Evolutionary conservation across 2,329 filamentous ascomycete genomes (phyloP).

Genomic region (Rhexocercosporidium sp.): DNA sequence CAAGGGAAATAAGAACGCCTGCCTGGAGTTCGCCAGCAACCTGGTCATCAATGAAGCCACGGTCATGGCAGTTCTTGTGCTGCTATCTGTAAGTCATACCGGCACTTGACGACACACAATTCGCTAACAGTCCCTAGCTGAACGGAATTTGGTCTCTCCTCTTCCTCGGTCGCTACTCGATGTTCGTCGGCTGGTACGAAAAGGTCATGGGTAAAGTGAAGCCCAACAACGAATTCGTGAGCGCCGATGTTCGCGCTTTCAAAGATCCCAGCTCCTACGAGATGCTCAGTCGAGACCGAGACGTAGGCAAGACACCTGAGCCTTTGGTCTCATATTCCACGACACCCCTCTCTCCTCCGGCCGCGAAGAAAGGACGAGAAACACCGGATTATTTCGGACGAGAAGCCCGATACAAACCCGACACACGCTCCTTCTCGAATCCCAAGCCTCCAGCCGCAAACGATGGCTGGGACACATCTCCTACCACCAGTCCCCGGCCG

Average conservation of each 20-base stretch:
- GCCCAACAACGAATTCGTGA: conserved; percentile 82
- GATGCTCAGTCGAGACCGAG: conserved; percentile 65
- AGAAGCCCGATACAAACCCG: conserved; percentile 52
- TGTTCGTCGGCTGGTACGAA: conserved; percentile 83
- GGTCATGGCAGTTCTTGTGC: conserved; percentile 79
- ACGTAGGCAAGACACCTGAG: conserved; percentile 39
- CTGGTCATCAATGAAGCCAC: conserved; percentile 78
- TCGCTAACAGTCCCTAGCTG: conserved; percentile 54
- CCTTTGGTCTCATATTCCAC: conserved; percentile 29
- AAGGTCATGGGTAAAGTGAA: conserved; percentile 56
- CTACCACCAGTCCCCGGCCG: conserved; percentile 33
- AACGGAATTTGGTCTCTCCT: conserved; percentile 87
- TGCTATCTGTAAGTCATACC: conserved; percentile 72
- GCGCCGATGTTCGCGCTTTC: conserved; percentile 71
- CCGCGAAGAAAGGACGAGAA: conserved; percentile 38
- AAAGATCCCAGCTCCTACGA: conserved; percentile 76
- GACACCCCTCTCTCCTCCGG: conserved; percentile 36
- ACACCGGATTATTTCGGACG: conserved; percentile 47
- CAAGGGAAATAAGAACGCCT: conserved; percentile 67
- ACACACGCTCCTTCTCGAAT: conserved; percentile 53
- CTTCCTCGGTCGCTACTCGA: conserved; percentile 81
- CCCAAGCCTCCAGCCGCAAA: conserved; percentile 47
- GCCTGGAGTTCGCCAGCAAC: conserved; percentile 61
- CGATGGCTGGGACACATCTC: conserved; percentile 34
- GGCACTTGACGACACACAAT: no score